Conservation (phyloP, 192 early-diverging fungal genomes). For the Backusella morwellensis region DNA sequence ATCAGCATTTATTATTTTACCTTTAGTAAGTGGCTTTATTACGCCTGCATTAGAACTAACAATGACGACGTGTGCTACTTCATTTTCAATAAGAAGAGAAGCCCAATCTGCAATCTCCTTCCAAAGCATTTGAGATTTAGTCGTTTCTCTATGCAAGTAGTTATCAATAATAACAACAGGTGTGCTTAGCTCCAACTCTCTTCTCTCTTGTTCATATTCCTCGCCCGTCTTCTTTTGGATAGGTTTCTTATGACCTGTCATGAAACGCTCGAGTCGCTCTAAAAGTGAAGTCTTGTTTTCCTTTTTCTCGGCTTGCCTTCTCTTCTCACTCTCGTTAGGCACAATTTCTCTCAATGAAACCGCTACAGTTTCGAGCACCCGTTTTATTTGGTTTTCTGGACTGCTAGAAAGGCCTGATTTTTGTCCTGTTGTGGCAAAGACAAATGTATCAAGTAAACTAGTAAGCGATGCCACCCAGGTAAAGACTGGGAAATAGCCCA, state of each 20-base stretch:
- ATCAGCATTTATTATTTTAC: conserved; percentile 34
- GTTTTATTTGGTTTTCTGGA: conserved; percentile 76
- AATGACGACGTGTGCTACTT: conserved; percentile 90
- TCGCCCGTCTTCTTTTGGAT: conserved; percentile 21
- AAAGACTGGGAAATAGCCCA: conserved; percentile 92
- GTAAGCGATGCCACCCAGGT: conserved; percentile 72
- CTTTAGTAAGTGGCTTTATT: conserved; percentile 66
- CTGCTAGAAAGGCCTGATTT: conserved; percentile 84
- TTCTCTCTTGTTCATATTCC: conserved; percentile 23
- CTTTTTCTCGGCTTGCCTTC: conserved; percentile 4
- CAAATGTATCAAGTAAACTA: conserved; percentile 76
- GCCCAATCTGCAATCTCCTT: conserved; percentile 85
- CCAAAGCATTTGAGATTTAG: conserved; percentile 60
- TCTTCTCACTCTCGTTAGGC: conserved; percentile 11
- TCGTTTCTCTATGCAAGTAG: conserved; percentile 73
- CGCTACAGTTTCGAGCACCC: conserved; percentile 83
- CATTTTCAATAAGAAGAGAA: conserved; percentile 73
- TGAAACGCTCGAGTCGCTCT: neutral
- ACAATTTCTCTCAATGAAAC: conserved; percentile 66
- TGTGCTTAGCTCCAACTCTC: conserved; percentile 49
- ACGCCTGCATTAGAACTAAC: conserved; percentile 71
- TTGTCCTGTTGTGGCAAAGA: conserved; percentile 86
- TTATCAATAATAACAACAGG: conserved; percentile 92
- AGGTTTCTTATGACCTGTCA: neutral
- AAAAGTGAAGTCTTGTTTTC: conserved; percentile 4